A percentile compares a stretch with the other conserved stretches of the same genome.
These are phyloP conservation scores for Phyllosticta citriasiana DNA, from an alignment of 2,329 filamentous ascomycete species.

Conservation along the genomic window DNA sequence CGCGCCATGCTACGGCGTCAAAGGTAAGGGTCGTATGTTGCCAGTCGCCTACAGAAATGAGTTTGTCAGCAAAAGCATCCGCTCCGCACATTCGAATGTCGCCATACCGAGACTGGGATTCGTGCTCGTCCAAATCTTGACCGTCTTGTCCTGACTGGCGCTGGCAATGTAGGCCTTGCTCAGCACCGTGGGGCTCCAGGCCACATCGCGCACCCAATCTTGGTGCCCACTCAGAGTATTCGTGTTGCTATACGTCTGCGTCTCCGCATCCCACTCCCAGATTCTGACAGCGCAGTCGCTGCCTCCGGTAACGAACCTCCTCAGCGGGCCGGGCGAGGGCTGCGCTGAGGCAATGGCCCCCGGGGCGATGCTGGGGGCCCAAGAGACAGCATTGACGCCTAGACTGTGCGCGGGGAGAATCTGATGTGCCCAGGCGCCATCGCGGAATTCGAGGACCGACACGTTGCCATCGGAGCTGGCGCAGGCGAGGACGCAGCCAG, in stretches of 20 bases:
- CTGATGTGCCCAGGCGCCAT: constrained; percentile 83
- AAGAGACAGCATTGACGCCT: constrained; percentile 91
- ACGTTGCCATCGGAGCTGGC: constrained; percentile 91
- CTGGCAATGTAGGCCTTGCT: constrained; percentile 95
- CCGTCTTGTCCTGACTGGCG: constrained; percentile 92
- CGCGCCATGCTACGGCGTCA: constrained; percentile 84
- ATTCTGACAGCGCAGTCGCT: constrained; percentile 91
- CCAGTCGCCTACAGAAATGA: constrained; percentile 53
- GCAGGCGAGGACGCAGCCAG: constrained; percentile 86
- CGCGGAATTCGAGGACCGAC: constrained; percentile 91
- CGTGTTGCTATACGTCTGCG: constrained; percentile 42
- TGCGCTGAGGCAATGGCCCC: constrained; percentile 72
- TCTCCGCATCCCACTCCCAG: constrained; percentile 62
- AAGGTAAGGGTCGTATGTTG: constrained; percentile 76
- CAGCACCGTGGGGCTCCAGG: constrained; percentile 90
- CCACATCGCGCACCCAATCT: constrained; percentile 96
- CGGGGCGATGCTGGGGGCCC: constrained; percentile 78
- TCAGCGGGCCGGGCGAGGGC: constrained; percentile 45
- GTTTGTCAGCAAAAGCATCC: constrained; percentile 13
- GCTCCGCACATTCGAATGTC: no score
- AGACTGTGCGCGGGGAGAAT: constrained; percentile 87
- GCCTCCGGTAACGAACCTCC: constrained; percentile 88
- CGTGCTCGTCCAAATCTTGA: constrained; percentile 79
- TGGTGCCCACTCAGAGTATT: constrained; percentile 63
- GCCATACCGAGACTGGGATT: constrained; percentile 23